Conservation (phyloP, 176 grass and related monocot species). For the Pharus latifolius region DNA sequence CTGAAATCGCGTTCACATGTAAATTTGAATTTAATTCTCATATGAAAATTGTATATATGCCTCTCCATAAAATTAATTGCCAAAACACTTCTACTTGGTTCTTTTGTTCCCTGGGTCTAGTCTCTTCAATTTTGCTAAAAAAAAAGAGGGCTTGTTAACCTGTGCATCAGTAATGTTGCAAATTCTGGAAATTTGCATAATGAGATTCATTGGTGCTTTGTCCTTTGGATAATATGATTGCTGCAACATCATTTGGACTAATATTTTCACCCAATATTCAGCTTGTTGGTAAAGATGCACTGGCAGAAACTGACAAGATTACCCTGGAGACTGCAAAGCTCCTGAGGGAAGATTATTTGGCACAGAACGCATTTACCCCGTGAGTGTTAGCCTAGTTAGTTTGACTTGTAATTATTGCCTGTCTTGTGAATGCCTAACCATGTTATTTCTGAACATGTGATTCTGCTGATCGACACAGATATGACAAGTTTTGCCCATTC, state of each 20-base stretch:
- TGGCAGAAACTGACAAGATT: conserved; percentile 77
- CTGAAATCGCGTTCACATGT: too few species aligned
- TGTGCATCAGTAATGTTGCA: background rate
- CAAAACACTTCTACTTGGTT: background rate
- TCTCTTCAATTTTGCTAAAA: background rate
- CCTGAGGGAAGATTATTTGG: conserved; percentile 80
- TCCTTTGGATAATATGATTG: background rate
- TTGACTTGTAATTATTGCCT: background rate
- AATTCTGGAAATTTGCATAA: background rate
- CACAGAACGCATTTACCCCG: conserved; percentile 90
- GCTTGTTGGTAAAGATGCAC: conserved; percentile 91
- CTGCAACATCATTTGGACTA: background rate
- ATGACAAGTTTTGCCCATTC: conserved; percentile 84
- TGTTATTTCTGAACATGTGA: background rate
- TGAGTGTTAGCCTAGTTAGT: conserved; percentile 16
- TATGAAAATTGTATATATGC: too few species aligned
- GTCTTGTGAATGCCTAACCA: background rate
- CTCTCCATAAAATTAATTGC: background rate
- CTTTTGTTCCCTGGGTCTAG: background rate
- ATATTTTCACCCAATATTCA: conserved; percentile 26
- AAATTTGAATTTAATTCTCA: too few species aligned
- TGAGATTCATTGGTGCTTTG: background rate
- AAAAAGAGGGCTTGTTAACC: too few species aligned
- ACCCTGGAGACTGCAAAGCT: conserved; percentile 76
- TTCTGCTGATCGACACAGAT: conserved; percentile 27